Conservation (phyloP, 495 filamentous ascomycete genomes). For the Platismatia glauca region DNA sequence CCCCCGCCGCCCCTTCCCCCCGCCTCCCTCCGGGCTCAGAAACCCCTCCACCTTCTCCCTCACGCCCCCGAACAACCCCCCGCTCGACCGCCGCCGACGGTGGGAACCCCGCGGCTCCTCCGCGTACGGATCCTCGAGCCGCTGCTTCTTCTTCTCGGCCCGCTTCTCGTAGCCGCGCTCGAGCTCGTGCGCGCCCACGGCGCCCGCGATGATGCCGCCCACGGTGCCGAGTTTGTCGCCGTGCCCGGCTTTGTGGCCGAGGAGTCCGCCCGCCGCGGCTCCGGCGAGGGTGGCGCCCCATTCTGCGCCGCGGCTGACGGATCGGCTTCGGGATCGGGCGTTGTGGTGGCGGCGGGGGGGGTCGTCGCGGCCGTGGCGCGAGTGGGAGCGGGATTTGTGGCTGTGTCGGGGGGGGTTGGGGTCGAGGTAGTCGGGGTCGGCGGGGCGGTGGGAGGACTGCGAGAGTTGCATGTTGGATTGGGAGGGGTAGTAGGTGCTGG, state of each 20-base stretch:
- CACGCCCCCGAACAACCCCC: conserved; percentile 45
- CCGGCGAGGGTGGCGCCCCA: conserved; percentile 47
- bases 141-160: conserved; percentile 37
- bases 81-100: conserved; percentile 25
- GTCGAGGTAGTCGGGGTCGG: conserved; percentile 10
- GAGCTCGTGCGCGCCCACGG: conserved; percentile 47
- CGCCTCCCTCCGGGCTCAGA: neutral
- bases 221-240: conserved; percentile 38
- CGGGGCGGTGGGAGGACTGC: conserved; percentile 10
- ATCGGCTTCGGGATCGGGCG: neutral
- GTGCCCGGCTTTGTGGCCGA: conserved; percentile 42
- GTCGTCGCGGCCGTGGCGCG: neutral
- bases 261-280: conserved; percentile 43
- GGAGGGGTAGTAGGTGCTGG: conserved; percentile 18
- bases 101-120: neutral
- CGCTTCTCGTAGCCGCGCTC: conserved; percentile 37
- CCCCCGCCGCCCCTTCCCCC: neutral
- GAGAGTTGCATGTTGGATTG: conserved; percentile 13
- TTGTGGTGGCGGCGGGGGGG: neutral
- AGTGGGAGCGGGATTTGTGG: neutral
- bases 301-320: conserved; percentile 9
- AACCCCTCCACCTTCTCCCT: conserved; percentile 37
- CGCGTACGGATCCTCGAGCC: conserved; percentile 22
- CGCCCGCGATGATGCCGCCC: conserved; percentile 43
- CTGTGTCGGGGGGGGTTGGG: conserved; percentile 2